Evolutionary conservation across 441 rosid species (phyloP), one percentile per base, ranked within the genome.

Genomic region (Pelargonium australe): DNA sequence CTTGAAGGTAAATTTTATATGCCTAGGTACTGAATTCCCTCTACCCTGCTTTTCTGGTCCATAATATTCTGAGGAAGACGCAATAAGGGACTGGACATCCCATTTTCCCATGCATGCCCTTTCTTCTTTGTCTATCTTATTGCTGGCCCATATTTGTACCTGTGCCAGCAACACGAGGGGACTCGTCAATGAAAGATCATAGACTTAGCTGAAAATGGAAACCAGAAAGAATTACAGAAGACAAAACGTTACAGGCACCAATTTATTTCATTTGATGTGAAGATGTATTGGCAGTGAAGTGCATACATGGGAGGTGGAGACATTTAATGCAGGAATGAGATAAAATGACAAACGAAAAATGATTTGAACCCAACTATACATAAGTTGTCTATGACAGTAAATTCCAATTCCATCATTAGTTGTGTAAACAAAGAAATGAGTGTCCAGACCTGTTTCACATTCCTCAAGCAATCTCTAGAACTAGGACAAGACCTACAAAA

Each of bases 101-200:
- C 99, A 95, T 75, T 95, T 90, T 70, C 99, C 99, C 82, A 95
- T 64, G 73, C 83, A 73, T 14, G 97, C 82, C 80, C 97, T 86
- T 73, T 85, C 93, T 85, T 91, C 96, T 82, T 76, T 86, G 70
- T 89, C 81, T 75, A 90, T 85, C 70, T 85, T 86, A 77, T 86
- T 92, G 82, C 99, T 85, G n/a, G 90, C 97, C 99, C 99, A 95
- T 70, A 95, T 86, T 85, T 92, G 97, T 72, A 90, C 95, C 98
- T 95, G 83, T 69, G 20, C 71, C 73, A 37, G 69, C 43, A 79
- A 78, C 2, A 70, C 17, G 67, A 68, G 61, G 74, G 68, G 74
- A 67, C 47, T 41, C 20, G 20, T 72, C 76, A 49, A 68, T 68
- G 44, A 28, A 69, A 70, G 63, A 70, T 43, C 57, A 55, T 49